Evolutionary conservation across 2,329 filamentous ascomycete species (phyloP), one percentile per base, ranked within the genome.

Genomic region (Sclerotinia subarctica): DNA sequence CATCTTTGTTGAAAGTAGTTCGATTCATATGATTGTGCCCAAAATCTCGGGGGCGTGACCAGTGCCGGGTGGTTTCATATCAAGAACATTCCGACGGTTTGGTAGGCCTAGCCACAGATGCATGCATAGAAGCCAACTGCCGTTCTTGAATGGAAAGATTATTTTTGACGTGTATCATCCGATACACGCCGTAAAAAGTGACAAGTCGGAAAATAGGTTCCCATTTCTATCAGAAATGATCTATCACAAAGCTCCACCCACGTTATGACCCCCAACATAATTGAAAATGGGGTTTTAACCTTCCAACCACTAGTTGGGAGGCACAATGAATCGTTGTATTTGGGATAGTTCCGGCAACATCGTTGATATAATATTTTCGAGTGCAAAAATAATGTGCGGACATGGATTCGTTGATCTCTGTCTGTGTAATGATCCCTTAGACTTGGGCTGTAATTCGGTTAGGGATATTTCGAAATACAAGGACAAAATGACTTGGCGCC

Each of bases 51-150:
- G 26, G 46, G 21, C 35, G 29, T 13, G 26, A 35, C 17, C 58
- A 51, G n/a, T 35, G 58, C 29, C 21, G 19, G 21, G n/a, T 49
- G 1, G 13, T 49, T 49, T 62, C 38, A 13, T 44, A 21, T 21
- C 19, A 29, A 6, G n/a, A 29, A 26, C 38, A 29, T 46, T 46
- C 57, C 42, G 42, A 59, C 24, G 2, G 21, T 46, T 46, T 59
- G 57, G 57, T 46, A 59, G 21, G 46, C 42, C 24, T 26, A 59
- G 57, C 42, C 57, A 59, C 52, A 54, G 11, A 59, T 32, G 5
- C 24, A 59, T 32, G 11, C 24, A 59, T 11, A 21, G 10, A 32
- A 46, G 56, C 24, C 10, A 44, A 59, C 38, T 59, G 57, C 57
- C 57, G 42, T 59, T 10, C 1, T 46, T 46, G 24, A 32, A 46